Percentiles rank a stretch among this genome's conserved stretches.
phyloP scores from a whole-genome alignment of 2,329 filamentous ascomycete species.

The Epicoccum nigrum region DNA sequence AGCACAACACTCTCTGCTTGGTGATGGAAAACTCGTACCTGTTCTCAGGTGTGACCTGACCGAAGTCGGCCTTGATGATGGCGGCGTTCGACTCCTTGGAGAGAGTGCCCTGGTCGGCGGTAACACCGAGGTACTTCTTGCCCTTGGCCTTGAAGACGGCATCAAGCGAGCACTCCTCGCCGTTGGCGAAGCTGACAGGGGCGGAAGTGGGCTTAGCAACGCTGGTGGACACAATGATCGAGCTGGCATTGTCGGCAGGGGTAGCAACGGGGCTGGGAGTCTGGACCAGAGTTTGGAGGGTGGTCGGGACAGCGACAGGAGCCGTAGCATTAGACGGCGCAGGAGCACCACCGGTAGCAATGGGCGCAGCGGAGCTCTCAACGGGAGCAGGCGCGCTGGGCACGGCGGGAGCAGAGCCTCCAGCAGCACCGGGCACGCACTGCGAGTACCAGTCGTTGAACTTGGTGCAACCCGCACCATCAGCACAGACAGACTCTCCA shows the following conservation, averaged over 20 bases:
- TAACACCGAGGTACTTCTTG: conserved; percentile 69
- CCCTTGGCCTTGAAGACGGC: conserved; percentile 65
- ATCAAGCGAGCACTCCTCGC: conserved; percentile 52
- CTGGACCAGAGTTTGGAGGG: conserved; percentile 4
- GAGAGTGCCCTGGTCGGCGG: conserved; percentile 62
- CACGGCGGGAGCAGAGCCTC: conserved; percentile 8
- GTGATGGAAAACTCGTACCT: conserved; percentile 1
- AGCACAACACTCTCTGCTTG: background rate
- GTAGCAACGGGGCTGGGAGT: conserved; percentile 5
- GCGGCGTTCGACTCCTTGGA: conserved; percentile 55
- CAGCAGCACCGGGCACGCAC: conserved; percentile 38
- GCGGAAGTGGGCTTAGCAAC: conserved; percentile 17
- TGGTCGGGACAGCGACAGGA: conserved; percentile 9
- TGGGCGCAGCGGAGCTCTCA: conserved; percentile 4
- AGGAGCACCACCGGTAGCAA: conserved; percentile 5
- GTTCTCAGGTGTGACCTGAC: conserved; percentile 71
- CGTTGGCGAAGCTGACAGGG: conserved; percentile 21
- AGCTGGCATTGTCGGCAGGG: conserved; percentile 7
- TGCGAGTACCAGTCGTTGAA: conserved; percentile 56
- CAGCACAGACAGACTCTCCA: conserved; percentile 49
- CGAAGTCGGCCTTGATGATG: conserved; percentile 66
- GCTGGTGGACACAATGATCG: conserved; percentile 7
- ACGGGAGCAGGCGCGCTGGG: conserved; percentile 10
- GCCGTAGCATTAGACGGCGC: conserved; percentile 16
- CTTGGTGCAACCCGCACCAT: conserved; percentile 50